Evolutionary conservation across 2,329 filamentous ascomycete genomes (phyloP).

Genomic region (Aspergillus novoparasiticus): DNA sequence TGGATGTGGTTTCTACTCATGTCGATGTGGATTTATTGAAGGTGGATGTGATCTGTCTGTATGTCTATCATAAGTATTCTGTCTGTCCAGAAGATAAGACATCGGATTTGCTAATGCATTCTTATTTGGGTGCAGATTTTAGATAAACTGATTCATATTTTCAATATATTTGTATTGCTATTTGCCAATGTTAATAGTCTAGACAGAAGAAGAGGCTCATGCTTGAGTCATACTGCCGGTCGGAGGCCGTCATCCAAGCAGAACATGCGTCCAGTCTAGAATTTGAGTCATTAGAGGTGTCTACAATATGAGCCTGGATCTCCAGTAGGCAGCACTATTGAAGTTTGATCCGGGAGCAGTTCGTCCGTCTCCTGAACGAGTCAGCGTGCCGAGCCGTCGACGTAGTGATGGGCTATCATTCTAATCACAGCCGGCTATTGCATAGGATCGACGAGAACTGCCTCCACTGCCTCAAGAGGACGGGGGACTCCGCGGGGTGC

Average conservation of each 20-base stretch:
- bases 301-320: neutral
- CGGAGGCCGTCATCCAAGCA: neutral
- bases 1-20: too few species aligned
- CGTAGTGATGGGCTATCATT: neutral
- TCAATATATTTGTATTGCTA: neutral
- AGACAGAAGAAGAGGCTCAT: neutral
- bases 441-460: neutral
- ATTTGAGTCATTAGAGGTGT: neutral
- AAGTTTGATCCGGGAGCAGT: neutral
- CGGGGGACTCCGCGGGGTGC: neutral
- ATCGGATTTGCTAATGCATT: neutral
- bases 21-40: neutral
- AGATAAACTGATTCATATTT: neutral
- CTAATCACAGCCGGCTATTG: neutral
- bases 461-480: neutral
- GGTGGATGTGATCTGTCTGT: neutral
- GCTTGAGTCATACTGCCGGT: neutral
- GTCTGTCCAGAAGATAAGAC: neutral
- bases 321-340: neutral
- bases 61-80: neutral
- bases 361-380: neutral
- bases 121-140: neutral
- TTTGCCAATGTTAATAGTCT: neutral
- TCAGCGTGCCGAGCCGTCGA: neutral
- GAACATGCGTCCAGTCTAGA: neutral